A percentile compares a stretch with the other conserved stretches of the same genome.
Evolutionary conservation across 345 rosid species (phyloP).

Genomic region (Populus simonii): DNA sequence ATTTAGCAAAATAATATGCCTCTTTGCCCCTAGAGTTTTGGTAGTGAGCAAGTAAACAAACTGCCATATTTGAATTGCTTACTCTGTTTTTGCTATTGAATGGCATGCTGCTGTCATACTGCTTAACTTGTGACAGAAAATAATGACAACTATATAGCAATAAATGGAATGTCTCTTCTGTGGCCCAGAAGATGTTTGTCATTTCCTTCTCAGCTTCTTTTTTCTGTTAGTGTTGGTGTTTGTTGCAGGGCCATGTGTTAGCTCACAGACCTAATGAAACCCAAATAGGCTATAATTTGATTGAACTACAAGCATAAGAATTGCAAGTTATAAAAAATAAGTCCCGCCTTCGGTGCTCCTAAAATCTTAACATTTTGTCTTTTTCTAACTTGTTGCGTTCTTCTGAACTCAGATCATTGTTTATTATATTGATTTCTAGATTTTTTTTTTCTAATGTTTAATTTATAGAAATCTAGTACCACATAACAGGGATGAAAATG

Average conservation of each 20-base stretch:
- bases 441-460: neutral
- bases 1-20: constrained; percentile 1
- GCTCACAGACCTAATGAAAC: neutral
- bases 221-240: neutral
- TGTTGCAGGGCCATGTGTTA: neutral
- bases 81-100: constrained; percentile 2
- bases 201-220: neutral
- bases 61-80: neutral
- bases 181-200: neutral
- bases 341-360: neutral
- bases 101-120: constrained; percentile 3
- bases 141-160: neutral
- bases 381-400: neutral
- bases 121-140: neutral
- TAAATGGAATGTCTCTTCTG: neutral
- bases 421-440: neutral
- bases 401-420: neutral
- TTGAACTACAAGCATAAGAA: neutral
- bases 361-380: neutral
- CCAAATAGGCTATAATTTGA: neutral
- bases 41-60: neutral
- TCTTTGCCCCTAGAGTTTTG: constrained; percentile 4
- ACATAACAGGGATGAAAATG: neutral
- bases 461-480: neutral
- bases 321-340: neutral